A percentile compares a stretch with the other conserved stretches of the same genome.
Evolutionary conservation across 495 filamentous ascomycete genomes (phyloP).

Genomic region (Xylaria telfairii): DNA sequence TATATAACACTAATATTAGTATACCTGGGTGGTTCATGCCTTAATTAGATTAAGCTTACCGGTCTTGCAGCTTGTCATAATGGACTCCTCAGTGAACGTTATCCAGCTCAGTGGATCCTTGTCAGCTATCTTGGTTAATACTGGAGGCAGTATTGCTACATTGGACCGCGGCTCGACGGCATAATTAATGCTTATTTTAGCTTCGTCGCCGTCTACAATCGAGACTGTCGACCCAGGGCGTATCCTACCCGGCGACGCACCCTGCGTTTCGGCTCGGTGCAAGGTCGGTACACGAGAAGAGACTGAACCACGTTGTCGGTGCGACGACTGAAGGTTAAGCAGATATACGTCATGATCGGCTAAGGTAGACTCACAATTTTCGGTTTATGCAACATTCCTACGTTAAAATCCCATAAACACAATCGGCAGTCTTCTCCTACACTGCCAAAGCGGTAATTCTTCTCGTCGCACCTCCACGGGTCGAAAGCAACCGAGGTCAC

Average conservation of each 20-base stretch:
- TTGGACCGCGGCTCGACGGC: conserved; percentile 78
- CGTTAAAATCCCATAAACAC: conserved; percentile 95
- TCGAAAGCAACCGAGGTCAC: conserved; percentile 93
- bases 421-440: conserved; percentile 93
- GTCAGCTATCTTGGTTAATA: conserved; percentile 89
- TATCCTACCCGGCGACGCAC: conserved; percentile 60
- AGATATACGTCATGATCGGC: background rate
- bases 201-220: conserved; percentile 52
- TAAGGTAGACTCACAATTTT: conserved; percentile 53
- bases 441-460: conserved; percentile 92
- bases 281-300: conserved; percentile 58
- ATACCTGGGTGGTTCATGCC: background rate
- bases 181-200: conserved; percentile 68
- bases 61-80: conserved; percentile 87
- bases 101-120: conserved; percentile 88
- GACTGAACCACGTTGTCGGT: conserved; percentile 66
- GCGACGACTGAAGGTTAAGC: conserved; percentile 48
- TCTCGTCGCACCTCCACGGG: conserved; percentile 93
- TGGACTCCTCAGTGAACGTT: conserved; percentile 86
- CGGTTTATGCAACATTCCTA: conserved; percentile 92
- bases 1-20: conserved; percentile 31
- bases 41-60: conserved; percentile 58
- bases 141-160: conserved; percentile 89
- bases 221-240: conserved; percentile 69
- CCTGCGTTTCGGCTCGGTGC: conserved; percentile 56